These are phyloP conservation scores for Nemania abortiva DNA, from an alignment of 2,329 filamentous ascomycete species.

Conservation along the genomic window DNA sequence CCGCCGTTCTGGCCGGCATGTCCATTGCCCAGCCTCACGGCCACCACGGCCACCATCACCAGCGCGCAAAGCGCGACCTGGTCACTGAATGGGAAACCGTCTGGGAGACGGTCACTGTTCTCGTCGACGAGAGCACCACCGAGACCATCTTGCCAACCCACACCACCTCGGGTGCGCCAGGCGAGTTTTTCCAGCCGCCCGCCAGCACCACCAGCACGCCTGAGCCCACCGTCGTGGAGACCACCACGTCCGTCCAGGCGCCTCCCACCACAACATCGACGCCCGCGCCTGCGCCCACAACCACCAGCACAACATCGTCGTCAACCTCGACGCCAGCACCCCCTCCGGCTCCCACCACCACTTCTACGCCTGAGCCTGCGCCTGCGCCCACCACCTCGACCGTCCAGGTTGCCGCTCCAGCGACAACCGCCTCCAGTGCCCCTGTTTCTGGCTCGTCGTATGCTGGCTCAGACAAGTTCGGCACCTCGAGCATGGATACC, in stretches of 20 bases:
- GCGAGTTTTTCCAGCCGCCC: constrained; percentile 54
- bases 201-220: constrained; percentile 36
- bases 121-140: constrained; percentile 64
- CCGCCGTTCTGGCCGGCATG: constrained; percentile 59
- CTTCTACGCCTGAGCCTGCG: constrained; percentile 20
- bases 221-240: constrained; percentile 38
- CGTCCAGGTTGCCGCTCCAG: constrained; percentile 27
- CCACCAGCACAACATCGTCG: constrained; percentile 31
- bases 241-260: constrained; percentile 27
- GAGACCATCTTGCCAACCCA: constrained; percentile 55
- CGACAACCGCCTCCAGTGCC: constrained; percentile 1
- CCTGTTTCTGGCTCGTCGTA: constrained; percentile 46
- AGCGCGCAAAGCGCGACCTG: constrained; percentile 57
- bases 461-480: constrained; percentile 39
- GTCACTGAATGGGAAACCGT: constrained; percentile 61
- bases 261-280: constrained; percentile 25
- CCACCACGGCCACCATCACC: constrained; percentile 56
- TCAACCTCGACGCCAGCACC: constrained; percentile 5
- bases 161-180: constrained; percentile 38
- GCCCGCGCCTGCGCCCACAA: constrained; percentile 30
- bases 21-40: constrained; percentile 65
- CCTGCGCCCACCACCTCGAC: constrained; percentile 9
- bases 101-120: constrained; percentile 66
- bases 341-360: constrained; percentile 33
- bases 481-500: constrained; percentile 44